Evolutionary conservation across 371 early-diverging fungal species (phyloP), one percentile per base, ranked within the genome.

Genomic region (Sporodiniella umbellata): DNA sequence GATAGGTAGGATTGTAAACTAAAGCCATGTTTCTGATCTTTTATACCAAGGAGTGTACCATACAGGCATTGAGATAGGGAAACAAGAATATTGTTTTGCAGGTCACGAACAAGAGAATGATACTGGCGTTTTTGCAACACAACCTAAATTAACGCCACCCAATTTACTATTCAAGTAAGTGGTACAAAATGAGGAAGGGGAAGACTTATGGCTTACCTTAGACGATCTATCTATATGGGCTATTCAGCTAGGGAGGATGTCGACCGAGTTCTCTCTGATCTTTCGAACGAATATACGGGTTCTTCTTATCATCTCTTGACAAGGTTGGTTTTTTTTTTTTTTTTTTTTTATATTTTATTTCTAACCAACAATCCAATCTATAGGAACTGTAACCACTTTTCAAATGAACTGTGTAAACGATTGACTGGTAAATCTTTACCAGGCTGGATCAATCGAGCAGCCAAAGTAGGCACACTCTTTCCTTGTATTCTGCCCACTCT

Each of bases 351-450:
- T 28, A 28, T 10, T 7, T 10, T 10, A 28, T 28, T 28, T 28
- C n/a, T n/a, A n/a, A n/a, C n/a, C n/a, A n/a, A n/a, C n/a, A n/a
- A n/a, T 28, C 4, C 10, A 28, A 7, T 28, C 10, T 40, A 22
- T 62, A 84, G 85, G 56, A 85, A 85, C 43, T 85, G 85, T 43
- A 85, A 85, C 55, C 85, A 85, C 54, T 85, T 83, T 52, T 75
- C 85, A 10, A 71, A 75, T 0, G 82, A 81, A 12, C 56, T 83
- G 37, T 75, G 79, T 43, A 58, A 52, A 45, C 51, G 72, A 43
- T 58, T 85, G 42, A 75, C 78, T 22, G 80, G 81, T 3, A 81
- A 75, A 53, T 38, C 77, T 26, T 63, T 75, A 25, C 85, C 85
- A n/a, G 74, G 68, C 15, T 85, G 85, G 85, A 79, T 85, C 53